phyloP scores from a whole-genome alignment of 1,139 yeast genomes.

The Magnusiomyces suaveolens region DNA sequence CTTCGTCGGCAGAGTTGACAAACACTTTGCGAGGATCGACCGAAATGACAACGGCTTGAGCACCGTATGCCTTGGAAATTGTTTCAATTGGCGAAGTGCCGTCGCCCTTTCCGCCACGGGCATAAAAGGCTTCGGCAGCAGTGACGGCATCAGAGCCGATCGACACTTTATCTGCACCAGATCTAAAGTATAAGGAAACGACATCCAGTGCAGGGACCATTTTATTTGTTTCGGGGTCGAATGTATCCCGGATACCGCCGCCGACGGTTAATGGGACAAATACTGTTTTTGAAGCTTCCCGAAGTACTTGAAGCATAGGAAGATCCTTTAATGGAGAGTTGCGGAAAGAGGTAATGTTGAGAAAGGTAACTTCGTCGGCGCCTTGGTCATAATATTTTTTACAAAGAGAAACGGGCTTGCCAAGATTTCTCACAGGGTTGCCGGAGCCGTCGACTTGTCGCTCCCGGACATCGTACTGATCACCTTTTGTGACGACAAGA shows the following conservation, averaged over 20 bases:
- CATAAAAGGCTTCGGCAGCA: slow-evolving; percentile 77
- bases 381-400: slow-evolving; percentile 84
- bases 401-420: slow-evolving; percentile 92
- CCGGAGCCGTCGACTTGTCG: slow-evolving; percentile 38
- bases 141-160: slow-evolving; percentile 95
- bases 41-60: slow-evolving; percentile 92
- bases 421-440: slow-evolving; percentile 69
- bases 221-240: slow-evolving; percentile 66
- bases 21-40: slow-evolving; percentile 90
- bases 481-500: slow-evolving; percentile 94
- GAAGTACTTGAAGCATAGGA: slow-evolving; percentile 88
- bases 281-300: slow-evolving; percentile 73
- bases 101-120: slow-evolving; percentile 44
- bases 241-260: slow-evolving; percentile 88
- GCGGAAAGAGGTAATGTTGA: slow-evolving; percentile 89
- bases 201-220: slow-evolving; percentile 75
- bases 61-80: slow-evolving; percentile 83
- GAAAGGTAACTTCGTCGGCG: slow-evolving; percentile 91
- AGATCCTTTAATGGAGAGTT: slow-evolving; percentile 85
- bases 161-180: slow-evolving; percentile 96
- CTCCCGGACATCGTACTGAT: slow-evolving; percentile 93
- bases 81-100: slow-evolving; percentile 87
- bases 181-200: slow-evolving; percentile 80
- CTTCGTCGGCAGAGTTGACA: slow-evolving; percentile 47
- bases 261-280: slow-evolving; percentile 97